These are phyloP conservation scores for Colletotrichum paranaense DNA, from an alignment of 2,329 filamentous ascomycete genomes.

Conservation along the genomic window DNA sequence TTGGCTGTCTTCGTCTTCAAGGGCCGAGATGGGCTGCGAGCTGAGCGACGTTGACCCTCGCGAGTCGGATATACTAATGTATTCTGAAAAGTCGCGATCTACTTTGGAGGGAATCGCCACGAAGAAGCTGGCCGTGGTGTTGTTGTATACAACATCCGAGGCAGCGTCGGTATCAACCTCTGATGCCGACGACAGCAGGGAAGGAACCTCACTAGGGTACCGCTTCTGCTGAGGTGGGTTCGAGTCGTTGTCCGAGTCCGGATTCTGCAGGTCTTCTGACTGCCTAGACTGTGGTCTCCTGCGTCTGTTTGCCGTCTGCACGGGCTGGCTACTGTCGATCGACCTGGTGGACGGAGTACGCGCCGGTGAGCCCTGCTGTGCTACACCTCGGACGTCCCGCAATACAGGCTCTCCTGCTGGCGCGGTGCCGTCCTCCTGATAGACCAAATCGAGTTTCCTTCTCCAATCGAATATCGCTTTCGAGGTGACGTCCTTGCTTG, in stretches of 20 bases:
- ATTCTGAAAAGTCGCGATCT: constrained; percentile 49
- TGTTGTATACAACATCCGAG: constrained; percentile 24
- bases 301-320: constrained; percentile 17
- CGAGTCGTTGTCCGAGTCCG: constrained; percentile 5
- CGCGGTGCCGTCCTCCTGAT: background rate
- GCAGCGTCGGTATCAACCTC: constrained; percentile 29
- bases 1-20: constrained; percentile 48
- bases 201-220: constrained; percentile 20
- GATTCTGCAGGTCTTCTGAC: background rate
- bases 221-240: constrained; percentile 9
- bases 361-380: background rate
- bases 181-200: constrained; percentile 21
- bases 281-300: constrained; percentile 5
- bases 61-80: constrained; percentile 46
- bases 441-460: constrained; percentile 15
- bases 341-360: background rate
- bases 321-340: constrained; percentile 27
- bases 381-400: background rate
- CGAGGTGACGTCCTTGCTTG: constrained; percentile 43
- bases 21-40: constrained; percentile 47
- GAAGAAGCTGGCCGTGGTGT: constrained; percentile 14
- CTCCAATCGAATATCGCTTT: constrained; percentile 49
- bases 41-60: constrained; percentile 42
- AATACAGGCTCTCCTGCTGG: background rate
- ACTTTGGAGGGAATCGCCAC: constrained; percentile 45